phyloP scores from a whole-genome alignment of 2,329 filamentous ascomycete genomes.

The Calonectria montana region DNA sequence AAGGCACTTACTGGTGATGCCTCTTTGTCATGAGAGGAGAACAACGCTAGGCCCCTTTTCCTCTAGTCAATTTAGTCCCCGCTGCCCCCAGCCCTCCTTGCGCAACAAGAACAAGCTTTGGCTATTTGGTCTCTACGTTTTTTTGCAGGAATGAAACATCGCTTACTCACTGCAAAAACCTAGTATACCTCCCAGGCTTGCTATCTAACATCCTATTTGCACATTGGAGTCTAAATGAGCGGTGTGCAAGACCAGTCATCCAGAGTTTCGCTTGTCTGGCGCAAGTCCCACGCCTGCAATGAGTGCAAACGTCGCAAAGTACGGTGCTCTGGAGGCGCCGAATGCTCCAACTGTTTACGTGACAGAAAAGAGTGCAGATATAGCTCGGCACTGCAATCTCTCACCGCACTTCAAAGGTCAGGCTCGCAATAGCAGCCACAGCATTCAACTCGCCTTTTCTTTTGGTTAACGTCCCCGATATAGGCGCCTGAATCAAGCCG shows the following conservation, averaged over 20 bases:
- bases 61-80: too few relatives aligned
- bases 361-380: conserved; percentile 18
- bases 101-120: neutral
- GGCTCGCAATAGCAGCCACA: neutral
- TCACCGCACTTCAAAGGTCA: conserved; percentile 12
- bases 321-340: conserved; percentile 18
- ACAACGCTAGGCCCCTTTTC: too few relatives aligned
- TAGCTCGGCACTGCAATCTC: neutral
- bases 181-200: neutral
- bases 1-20: too few relatives aligned
- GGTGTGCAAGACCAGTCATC: conserved; percentile 9
- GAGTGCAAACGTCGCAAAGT: conserved; percentile 28
- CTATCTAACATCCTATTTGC: neutral
- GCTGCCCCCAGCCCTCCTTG: neutral
- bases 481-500: conserved; percentile 17
- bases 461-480: neutral
- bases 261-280: neutral
- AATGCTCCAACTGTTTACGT: conserved; percentile 21
- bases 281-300: conserved; percentile 24
- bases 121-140: neutral
- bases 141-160: neutral
- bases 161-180: neutral
- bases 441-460: neutral
- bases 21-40: too few relatives aligned
- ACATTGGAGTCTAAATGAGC: conserved; percentile 8